Percentiles rank a stretch among this genome's conserved stretches.
These are phyloP conservation scores for Coemansia sp. DNA, from an alignment of 192 early-diverging fungal genomes.

Conservation along the genomic window DNA sequence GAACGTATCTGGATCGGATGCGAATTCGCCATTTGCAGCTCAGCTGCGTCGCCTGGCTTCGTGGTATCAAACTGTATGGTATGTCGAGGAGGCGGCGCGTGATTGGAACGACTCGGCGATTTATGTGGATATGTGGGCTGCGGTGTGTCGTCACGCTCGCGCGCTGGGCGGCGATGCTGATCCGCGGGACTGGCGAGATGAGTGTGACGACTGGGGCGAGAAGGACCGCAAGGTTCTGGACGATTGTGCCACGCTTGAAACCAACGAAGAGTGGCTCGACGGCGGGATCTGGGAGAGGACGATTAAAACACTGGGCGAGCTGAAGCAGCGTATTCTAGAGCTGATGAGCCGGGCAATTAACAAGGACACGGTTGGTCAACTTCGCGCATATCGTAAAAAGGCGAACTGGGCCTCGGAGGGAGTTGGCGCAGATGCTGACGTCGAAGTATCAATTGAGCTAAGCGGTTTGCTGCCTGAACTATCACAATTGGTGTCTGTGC, in stretches of 20 bases:
- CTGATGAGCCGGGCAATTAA: slow-evolving; percentile 37
- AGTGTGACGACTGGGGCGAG: slow-evolving; percentile 30
- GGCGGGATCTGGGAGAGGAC: slow-evolving; percentile 47
- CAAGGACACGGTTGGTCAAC: slow-evolving; percentile 30
- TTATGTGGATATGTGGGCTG: slow-evolving; percentile 48
- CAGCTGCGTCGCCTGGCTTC: slow-evolving; percentile 37
- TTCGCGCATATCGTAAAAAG: slow-evolving; percentile 49
- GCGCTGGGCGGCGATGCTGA: slow-evolving; percentile 16
- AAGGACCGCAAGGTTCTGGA: slow-evolving; percentile 28
- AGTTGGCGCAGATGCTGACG: slow-evolving; percentile 3
- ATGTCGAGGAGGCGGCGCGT: slow-evolving; percentile 42
- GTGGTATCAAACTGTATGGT: slow-evolving; percentile 50
- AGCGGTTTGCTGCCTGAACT: slow-evolving; percentile 25
- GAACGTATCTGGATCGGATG: background rate
- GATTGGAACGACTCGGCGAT: slow-evolving; percentile 46
- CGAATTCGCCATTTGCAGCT: slow-evolving; percentile 17
- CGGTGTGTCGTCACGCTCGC: slow-evolving; percentile 26
- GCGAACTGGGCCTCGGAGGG: slow-evolving; percentile 15
- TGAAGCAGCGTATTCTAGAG: slow-evolving; percentile 32
- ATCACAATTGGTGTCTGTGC: slow-evolving; percentile 9
- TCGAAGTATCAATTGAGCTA: slow-evolving; percentile 25
- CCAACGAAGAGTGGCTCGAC: slow-evolving; percentile 33
- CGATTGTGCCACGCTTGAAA: background rate
- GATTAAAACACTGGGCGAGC: slow-evolving; percentile 24
- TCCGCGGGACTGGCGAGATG: slow-evolving; percentile 47